A percentile compares a stretch with the other conserved stretches of the same genome.
Evolutionary conservation across 1,284 basidiomycete species (phyloP).

Genomic region (Trichosporon sp.): DNA sequence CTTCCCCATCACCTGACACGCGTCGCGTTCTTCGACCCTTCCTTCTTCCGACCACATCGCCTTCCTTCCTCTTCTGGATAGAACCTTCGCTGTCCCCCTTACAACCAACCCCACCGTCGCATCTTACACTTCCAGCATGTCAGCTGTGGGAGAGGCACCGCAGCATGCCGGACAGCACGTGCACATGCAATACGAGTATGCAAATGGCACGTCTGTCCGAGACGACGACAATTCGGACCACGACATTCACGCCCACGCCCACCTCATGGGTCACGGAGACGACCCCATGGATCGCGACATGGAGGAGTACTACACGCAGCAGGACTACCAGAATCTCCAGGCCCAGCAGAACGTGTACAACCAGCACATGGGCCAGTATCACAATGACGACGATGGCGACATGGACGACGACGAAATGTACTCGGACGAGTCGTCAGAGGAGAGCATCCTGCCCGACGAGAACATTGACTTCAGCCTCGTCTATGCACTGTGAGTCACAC

Average conservation of each 20-base stretch:
- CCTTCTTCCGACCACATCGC: neutral
- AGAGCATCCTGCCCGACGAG: conserved; percentile 50
- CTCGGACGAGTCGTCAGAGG: conserved; percentile 40
- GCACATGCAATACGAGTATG: conserved; percentile 14
- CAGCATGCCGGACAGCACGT: conserved; percentile 4
- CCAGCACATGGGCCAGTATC: conserved; percentile 14
- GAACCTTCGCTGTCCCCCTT: neutral
- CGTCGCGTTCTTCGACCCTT: neutral
- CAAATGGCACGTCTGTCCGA: conserved; percentile 26
- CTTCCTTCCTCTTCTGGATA: conserved; percentile 1
- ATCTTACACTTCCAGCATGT: conserved; percentile 9
- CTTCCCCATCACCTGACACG: neutral
- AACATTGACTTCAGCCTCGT: conserved; percentile 53
- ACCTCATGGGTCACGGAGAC: conserved; percentile 7
- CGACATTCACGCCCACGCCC: conserved; percentile 11
- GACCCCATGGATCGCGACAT: conserved; percentile 21
- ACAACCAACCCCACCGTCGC: neutral
- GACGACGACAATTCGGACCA: conserved; percentile 35
- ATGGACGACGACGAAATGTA: conserved; percentile 41
- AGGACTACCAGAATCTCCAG: conserved; percentile 16
- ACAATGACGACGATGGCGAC: conserved; percentile 25
- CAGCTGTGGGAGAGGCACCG: conserved; percentile 12
- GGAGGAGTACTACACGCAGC: conserved; percentile 16
- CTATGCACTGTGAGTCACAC: conserved; percentile 49
- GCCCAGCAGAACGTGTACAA: conserved; percentile 41